A percentile compares a stretch with the other conserved stretches of the same genome.
Conservation (phyloP, 257 asterid genomes). For the Solanum microdontum region DNA sequence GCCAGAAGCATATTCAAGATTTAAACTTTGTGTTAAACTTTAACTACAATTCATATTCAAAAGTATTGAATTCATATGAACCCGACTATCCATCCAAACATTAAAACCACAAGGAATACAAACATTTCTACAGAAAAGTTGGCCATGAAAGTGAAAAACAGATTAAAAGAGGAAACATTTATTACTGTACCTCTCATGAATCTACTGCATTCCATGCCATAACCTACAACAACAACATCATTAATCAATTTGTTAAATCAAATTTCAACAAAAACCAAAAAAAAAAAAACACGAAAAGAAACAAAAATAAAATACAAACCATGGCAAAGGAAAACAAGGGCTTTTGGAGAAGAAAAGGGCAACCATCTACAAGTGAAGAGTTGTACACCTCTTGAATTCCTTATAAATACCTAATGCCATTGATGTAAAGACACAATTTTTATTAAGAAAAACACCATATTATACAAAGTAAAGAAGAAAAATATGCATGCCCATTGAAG, state of each 20-base stretch:
- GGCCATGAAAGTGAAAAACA: not conserved
- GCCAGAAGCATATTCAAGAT: not conserved
- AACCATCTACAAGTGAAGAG: constrained; percentile 88
- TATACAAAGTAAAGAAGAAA: not conserved
- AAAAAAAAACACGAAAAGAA: not conserved
- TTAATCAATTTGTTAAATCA: constrained; percentile 7
- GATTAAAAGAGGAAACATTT: constrained; percentile 4
- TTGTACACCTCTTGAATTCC: constrained; percentile 69
- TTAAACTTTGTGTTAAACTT: not conserved
- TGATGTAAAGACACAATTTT: not conserved
- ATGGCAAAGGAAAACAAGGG: constrained; percentile 95
- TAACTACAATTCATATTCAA: not conserved
- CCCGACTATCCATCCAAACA: not conserved
- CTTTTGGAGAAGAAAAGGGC: constrained; percentile 78
- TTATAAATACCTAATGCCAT: constrained; percentile 39
- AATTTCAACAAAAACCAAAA: not conserved
- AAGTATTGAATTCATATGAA: not conserved
- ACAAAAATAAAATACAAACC: constrained; percentile 42
- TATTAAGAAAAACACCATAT: not conserved
- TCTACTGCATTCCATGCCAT: constrained; percentile 97
- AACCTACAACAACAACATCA: constrained; percentile 50
- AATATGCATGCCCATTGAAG: not conserved
- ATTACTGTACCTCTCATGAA: constrained; percentile 71
- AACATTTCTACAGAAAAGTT: not conserved
- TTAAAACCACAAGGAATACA: not conserved